These are phyloP conservation scores for Scedosporium apiospermum DNA, from an alignment of 2,329 filamentous ascomycete genomes.

Conservation along the genomic window DNA sequence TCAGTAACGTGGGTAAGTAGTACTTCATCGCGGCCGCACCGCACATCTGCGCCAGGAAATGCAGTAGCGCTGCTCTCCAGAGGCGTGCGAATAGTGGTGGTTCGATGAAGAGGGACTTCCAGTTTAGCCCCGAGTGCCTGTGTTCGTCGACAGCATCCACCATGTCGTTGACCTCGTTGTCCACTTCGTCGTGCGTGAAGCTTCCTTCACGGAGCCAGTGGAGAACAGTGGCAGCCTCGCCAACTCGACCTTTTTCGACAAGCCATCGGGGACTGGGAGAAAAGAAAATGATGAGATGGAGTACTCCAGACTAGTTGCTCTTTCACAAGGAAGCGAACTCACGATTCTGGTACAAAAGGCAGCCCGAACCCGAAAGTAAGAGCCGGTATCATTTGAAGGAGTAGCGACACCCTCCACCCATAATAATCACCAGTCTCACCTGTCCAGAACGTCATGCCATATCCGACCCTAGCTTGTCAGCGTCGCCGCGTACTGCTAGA, in stretches of 20 bases:
- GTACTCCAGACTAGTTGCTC: no score
- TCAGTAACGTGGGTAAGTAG: slow-evolving; percentile 45
- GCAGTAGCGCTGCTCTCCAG: slow-evolving; percentile 46
- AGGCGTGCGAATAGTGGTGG: slow-evolving; percentile 38
- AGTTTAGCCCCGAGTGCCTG: slow-evolving; percentile 22
- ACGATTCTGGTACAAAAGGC: slow-evolving; percentile 46
- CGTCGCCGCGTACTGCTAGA: background rate
- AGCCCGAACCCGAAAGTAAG: slow-evolving; percentile 38
- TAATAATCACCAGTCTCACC: slow-evolving; percentile 29
- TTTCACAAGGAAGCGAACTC: slow-evolving; percentile 13
- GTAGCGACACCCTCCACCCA: slow-evolving; percentile 44
- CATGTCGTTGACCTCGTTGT: slow-evolving; percentile 36
- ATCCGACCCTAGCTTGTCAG: slow-evolving; percentile 37
- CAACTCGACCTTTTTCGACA: slow-evolving; percentile 35
- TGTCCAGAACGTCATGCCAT: slow-evolving; percentile 44
- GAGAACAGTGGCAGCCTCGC: slow-evolving; percentile 33
- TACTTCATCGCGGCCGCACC: slow-evolving; percentile 52
- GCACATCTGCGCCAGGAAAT: slow-evolving; percentile 53
- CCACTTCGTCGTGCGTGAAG: slow-evolving; percentile 23
- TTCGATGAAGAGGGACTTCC: slow-evolving; percentile 35
- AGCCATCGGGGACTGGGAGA: slow-evolving; percentile 46
- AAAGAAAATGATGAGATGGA: background rate
- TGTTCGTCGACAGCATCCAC: slow-evolving; percentile 28
- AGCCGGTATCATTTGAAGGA: slow-evolving; percentile 41
- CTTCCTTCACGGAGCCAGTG: slow-evolving; percentile 38